Percentiles rank a stretch among this genome's conserved stretches.
Evolutionary conservation across 495 filamentous ascomycete species (phyloP).

Genomic region (Talaromyces trachyspermus): DNA sequence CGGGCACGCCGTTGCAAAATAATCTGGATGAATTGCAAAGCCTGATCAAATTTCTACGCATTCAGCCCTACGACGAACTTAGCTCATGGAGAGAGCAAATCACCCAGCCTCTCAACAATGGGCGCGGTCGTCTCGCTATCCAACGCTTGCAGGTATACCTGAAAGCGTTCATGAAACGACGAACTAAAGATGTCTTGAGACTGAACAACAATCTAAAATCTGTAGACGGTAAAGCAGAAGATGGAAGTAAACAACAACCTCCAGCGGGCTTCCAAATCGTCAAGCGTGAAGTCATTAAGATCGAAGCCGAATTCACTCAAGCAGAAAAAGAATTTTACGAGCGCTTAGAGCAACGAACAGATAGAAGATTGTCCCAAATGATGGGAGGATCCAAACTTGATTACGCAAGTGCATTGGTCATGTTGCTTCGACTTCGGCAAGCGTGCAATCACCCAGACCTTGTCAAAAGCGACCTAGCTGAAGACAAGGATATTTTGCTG

Average conservation of each 20-base stretch:
- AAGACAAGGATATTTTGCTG: constrained; percentile 76
- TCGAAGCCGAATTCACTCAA: constrained; percentile 70
- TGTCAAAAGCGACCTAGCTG: constrained; percentile 70
- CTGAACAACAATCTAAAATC: constrained; percentile 67
- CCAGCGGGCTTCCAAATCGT: constrained; percentile 73
- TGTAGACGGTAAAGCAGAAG: constrained; percentile 44
- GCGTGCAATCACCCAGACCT: constrained; percentile 91
- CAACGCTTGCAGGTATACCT: constrained; percentile 72
- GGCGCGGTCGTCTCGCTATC: constrained; percentile 82
- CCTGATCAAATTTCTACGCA: constrained; percentile 85
- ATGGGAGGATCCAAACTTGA: constrained; percentile 66
- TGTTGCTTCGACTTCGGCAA: constrained; percentile 77
- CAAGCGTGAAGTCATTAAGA: constrained; percentile 74
- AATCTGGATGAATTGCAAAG: constrained; percentile 96
- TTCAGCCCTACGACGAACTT: constrained; percentile 80
- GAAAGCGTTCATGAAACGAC: constrained; percentile 92
- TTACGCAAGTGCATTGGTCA: constrained; percentile 77
- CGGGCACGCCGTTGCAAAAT: constrained; percentile 95
- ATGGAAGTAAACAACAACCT: constrained; percentile 40
- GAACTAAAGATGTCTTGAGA: constrained; percentile 91
- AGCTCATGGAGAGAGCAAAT: constrained; percentile 83
- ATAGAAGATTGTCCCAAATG: constrained; percentile 80
- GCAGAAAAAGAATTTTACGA: constrained; percentile 82
- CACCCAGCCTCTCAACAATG: constrained; percentile 73
- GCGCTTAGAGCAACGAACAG: constrained; percentile 72